Conservation (phyloP, 306 rosid species). For the Delonix regia region DNA sequence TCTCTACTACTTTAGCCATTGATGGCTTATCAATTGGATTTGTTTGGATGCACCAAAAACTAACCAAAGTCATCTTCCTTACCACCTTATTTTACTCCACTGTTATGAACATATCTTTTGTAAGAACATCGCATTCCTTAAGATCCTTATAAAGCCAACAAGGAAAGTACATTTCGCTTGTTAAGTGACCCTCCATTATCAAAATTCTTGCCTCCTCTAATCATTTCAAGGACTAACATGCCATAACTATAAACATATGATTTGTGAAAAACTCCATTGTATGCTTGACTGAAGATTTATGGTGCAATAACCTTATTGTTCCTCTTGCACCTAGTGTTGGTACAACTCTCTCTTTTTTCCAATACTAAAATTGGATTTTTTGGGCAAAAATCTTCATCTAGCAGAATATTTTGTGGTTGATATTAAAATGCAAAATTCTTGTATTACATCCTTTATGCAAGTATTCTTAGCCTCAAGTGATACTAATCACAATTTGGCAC, state of each 20-base stretch:
- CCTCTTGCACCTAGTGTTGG: background rate
- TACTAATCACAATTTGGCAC: background rate
- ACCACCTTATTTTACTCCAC: constrained; percentile 26
- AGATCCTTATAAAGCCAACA: constrained; percentile 10
- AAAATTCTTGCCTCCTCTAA: constrained; percentile 12
- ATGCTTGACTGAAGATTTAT: background rate
- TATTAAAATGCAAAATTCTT: background rate
- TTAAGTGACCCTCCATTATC: background rate
- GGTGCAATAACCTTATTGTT: background rate
- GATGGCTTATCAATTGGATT: background rate
- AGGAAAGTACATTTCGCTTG: constrained; percentile 22
- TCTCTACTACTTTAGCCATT: background rate
- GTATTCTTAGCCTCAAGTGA: background rate
- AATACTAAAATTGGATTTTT: background rate
- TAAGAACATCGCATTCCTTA: background rate
- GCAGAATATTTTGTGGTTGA: background rate
- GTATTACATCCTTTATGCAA: background rate
- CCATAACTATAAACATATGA: background rate
- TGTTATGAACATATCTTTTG: background rate
- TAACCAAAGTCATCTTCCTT: constrained; percentile 22
- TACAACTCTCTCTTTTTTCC: background rate
- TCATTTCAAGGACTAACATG: background rate
- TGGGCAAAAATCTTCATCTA: background rate
- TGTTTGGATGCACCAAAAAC: background rate
- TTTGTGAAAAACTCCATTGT: background rate